Base-by-base conservation (phyloP, 2,329 filamentous ascomycete species). In the Cordyceps cateniannulata region DNA sequence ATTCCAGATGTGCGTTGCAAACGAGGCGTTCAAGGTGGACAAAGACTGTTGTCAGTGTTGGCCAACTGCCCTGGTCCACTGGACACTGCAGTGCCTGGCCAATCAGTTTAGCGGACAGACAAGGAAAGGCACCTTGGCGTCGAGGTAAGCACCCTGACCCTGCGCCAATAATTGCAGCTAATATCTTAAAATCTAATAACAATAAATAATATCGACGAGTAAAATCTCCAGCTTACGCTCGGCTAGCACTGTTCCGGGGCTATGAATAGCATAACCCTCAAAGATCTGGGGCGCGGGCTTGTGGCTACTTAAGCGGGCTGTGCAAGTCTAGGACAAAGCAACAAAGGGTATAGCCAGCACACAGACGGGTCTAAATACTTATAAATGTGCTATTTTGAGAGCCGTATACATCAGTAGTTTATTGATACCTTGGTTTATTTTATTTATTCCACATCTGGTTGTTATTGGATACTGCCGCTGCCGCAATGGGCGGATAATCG, bases 1-100 rank as follows among this genome's bases (percentile, higher is more conserved):
- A 50, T 59, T 51, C 47, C 47, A 22, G 51, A 59, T 40, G n/a
- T n/a, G n/a, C n/a, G 54, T 9, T 50, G 44, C 45, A 50, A 58
- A 50, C 32, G 45, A 58, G 45, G 29, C 44, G 22, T 27, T 9
- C 6, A 9, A 14, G 24, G 42, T 32, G 42, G 53, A 38, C 4
- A 18, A n/a, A n/a, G 24, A 14, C 4, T 16, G n/a, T 40, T 40
- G n/a, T 22, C 24, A 42, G 7, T 5, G 29, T 8, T 29, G 25
- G n/a, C 5, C n/a, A 38, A 40, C 2, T 38, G n/a, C n/a, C 48
- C 27, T 14, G 16, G 32, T 32, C 32, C 14, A 22, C 45, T 48
- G 45, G 20, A 45, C 8, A 24, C 29, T 8, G 27, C 49, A n/a
- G 27, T n/a, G n/a, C n/a, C n/a, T 20, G 29, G 29, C 29, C 29